phyloP scores from a whole-genome alignment of 2,329 filamentous ascomycete genomes.

The Arthrocladium fulminans region DNA sequence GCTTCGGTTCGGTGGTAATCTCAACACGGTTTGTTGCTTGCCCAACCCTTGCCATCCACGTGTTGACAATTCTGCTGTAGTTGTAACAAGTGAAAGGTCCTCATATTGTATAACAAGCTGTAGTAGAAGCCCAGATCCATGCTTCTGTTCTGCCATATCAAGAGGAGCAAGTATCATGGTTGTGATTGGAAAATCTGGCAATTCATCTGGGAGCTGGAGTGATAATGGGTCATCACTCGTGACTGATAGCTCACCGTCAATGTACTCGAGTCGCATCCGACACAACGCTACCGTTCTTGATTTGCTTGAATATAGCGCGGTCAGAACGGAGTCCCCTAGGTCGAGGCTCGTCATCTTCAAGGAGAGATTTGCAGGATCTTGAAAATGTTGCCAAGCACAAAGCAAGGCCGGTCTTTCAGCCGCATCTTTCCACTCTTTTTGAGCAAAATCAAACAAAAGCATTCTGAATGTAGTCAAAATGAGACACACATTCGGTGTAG shows the following conservation, averaged over 20 bases:
- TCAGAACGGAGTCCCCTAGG: conserved; percentile 27
- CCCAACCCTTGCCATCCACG: neutral
- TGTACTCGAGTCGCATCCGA: conserved; percentile 18
- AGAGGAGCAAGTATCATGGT: neutral
- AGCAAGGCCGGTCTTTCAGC: conserved; percentile 28
- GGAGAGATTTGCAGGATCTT: conserved; percentile 45
- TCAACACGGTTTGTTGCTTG: neutral
- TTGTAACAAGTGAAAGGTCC: conserved; percentile 1
- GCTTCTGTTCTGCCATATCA: neutral
- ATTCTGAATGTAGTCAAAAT: conserved; percentile 47
- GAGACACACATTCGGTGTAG: conserved; percentile 37
- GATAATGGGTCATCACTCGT: conserved; percentile 11
- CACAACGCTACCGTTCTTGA: conserved; percentile 29
- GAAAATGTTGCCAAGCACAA: conserved; percentile 47
- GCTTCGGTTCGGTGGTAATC: conserved; percentile 1
- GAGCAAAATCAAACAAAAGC: conserved; percentile 32
- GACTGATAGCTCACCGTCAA: neutral
- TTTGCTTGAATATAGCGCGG: conserved; percentile 34
- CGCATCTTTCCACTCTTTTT: conserved; percentile 20
- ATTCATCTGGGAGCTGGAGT: conserved; percentile 11
- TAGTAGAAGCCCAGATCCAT: neutral
- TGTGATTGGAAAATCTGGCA: conserved; percentile 3
- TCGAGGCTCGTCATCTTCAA: conserved; percentile 33
- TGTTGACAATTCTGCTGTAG: neutral
- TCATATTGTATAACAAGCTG: neutral